Evolutionary conservation across 768 basidiomycete genomes (phyloP).

Genomic region (Boletus fagicola): DNA sequence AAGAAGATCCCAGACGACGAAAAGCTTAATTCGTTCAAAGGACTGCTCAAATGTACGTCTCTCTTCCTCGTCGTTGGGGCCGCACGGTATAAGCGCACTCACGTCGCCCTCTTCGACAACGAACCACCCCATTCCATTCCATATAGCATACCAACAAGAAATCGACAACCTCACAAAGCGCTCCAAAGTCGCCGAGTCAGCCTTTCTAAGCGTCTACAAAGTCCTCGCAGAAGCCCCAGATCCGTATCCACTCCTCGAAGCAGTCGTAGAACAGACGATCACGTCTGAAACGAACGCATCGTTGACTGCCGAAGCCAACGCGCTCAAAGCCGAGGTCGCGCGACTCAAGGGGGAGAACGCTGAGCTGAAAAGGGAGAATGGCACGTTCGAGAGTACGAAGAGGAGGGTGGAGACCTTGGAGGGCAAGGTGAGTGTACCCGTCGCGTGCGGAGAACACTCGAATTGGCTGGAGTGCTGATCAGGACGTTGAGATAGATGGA

Average conservation of each 20-base stretch:
- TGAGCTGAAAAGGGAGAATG: constrained; percentile 72
- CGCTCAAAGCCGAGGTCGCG: constrained; percentile 72
- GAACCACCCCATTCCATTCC: background rate
- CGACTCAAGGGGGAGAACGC: constrained; percentile 79
- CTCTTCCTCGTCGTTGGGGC: background rate
- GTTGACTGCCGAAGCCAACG: constrained; percentile 61
- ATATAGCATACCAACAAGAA: constrained; percentile 88
- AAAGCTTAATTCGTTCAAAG: constrained; percentile 85
- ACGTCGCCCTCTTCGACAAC: too few species aligned
- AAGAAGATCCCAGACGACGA: constrained; percentile 91
- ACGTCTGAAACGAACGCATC: constrained; percentile 46
- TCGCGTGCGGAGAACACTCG: background rate
- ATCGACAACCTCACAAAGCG: constrained; percentile 95
- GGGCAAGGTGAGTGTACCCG: constrained; percentile 56
- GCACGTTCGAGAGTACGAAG: constrained; percentile 63
- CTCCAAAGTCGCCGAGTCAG: constrained; percentile 88
- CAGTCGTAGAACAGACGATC: constrained; percentile 93
- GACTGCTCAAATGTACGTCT: constrained; percentile 74
- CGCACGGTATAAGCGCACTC: background rate
- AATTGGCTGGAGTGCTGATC: constrained; percentile 2
- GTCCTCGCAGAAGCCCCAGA: constrained; percentile 95
- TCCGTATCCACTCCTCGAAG: constrained; percentile 94
- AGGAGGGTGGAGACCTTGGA: constrained; percentile 81
- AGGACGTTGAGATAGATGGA: constrained; percentile 74
- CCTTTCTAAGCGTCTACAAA: constrained; percentile 96